Percentiles rank a stretch among this genome's conserved stretches.
These are phyloP conservation scores for Curvularia sp. DNA, from an alignment of 2,329 filamentous ascomycete species.

Conservation along the genomic window DNA sequence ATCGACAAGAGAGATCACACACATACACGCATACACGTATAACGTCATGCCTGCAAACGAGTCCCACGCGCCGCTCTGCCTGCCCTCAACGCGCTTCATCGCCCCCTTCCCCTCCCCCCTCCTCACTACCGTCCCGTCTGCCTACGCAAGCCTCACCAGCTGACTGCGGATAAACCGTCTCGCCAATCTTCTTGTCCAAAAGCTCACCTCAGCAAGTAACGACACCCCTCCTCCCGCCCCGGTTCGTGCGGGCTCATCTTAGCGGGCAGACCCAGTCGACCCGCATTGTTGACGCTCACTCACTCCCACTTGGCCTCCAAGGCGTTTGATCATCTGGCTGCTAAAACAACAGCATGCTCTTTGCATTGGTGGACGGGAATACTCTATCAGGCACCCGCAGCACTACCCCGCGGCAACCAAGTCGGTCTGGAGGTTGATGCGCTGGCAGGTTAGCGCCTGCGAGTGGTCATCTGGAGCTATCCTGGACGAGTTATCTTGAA, in stretches of 20 bases:
- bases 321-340: conserved; percentile 36
- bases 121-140: background rate
- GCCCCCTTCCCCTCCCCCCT: background rate
- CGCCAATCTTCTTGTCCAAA: conserved; percentile 22
- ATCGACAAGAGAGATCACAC: background rate
- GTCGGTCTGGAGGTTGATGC: conserved; percentile 49
- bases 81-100: conserved; percentile 1
- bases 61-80: background rate
- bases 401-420: conserved; percentile 42
- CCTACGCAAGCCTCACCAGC: conserved; percentile 29
- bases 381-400: conserved; percentile 47
- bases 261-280: conserved; percentile 16
- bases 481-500: conserved; percentile 37
- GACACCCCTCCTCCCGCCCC: conserved; percentile 17
- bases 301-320: conserved; percentile 21
- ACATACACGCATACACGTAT: background rate
- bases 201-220: conserved; percentile 10
- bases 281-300: conserved; percentile 14
- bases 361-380: conserved; percentile 31
- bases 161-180: conserved; percentile 23
- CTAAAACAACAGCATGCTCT: conserved; percentile 41
- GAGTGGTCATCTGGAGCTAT: conserved; percentile 47
- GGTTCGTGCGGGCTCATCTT: conserved; percentile 29
- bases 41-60: conserved; percentile 19
- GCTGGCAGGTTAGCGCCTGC: conserved; percentile 50